Evolutionary conservation across 1,284 basidiomycete genomes (phyloP), one percentile per base, ranked within the genome.

Genomic region (Gomphus bonarii): DNA sequence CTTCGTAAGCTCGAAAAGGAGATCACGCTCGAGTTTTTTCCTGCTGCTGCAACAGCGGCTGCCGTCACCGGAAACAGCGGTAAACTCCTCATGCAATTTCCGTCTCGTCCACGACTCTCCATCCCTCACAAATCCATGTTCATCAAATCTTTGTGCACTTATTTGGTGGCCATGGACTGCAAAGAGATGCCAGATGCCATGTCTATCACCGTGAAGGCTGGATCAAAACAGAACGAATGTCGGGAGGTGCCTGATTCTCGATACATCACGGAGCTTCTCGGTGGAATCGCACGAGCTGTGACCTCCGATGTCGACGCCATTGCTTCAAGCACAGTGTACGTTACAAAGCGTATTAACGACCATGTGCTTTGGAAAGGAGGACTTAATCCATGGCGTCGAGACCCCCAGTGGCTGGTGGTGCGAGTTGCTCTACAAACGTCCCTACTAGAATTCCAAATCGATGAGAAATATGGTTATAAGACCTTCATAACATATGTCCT

Each of bases 401-500:
- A 74, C 3, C 65, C 73, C 0, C 60, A 75, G 1, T 78, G 75
- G 74, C 69, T 76, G 4, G 61, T 76, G n/a, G 64, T 77, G 36
- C 72, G 75, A 9, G 72, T 79, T 1, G 68, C 71, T 0, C 58
- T 79, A 3, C 78, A 80, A 58, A 73, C 72, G 0, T 66, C 73
- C 0, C 64, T 78, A 8, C 40, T 16, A 50, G 51, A 48, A 3
- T n/a, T 25, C 8, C 33, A 56, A 16, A 48, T 47, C 30, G 61
- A 55, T n/a, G 63, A 61, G 6, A 54, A 50, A n/a, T 53, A 52
- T n/a, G 61, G 62, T 0, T 81, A 80, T 66, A 80, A 80, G 59
- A 22, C 50, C 0, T 80, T 80, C 62, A 73, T 79, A 63, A 54
- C 71, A 1, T 75, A 69, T 54, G 63, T 75, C 31, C 66, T 76